A percentile compares a stretch with the other conserved stretches of the same genome.
Evolutionary conservation across 306 rosid species (phyloP).

Genomic region (Pyrus bretschneideri): DNA sequence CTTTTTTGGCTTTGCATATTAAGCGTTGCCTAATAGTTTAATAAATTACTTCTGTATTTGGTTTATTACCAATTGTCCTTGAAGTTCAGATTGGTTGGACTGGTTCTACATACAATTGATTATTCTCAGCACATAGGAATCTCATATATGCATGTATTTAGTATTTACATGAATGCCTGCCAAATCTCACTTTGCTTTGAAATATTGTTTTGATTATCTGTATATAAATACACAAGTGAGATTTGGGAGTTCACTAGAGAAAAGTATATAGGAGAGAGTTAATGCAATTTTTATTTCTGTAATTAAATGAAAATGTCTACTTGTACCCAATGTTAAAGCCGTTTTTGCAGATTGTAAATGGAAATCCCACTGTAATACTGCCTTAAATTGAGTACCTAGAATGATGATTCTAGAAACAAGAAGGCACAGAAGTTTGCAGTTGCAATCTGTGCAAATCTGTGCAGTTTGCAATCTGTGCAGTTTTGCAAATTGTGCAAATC

Average conservation of each 20-base stretch:
- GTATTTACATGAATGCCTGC: neutral
- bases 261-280: neutral
- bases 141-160: neutral
- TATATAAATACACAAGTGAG: neutral
- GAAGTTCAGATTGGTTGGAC: too few species aligned
- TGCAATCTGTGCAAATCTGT: too few species aligned
- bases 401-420: neutral
- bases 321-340: neutral
- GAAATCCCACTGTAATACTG: neutral
- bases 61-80: too few species aligned
- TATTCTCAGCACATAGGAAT: neutral
- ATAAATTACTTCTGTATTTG: neutral
- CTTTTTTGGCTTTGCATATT: slow-evolving; percentile 5
- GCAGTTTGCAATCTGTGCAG: too few species aligned
- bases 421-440: neutral
- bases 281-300: too few species aligned
- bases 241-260: neutral
- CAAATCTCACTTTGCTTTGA: neutral
- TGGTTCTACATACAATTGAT: neutral
- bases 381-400: neutral
- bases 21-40: too few species aligned
- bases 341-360: neutral
- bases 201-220: neutral
- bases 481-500: too few species aligned
- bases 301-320: neutral